phyloP scores from a whole-genome alignment of 2,329 filamentous ascomycete genomes.

The Sarocladium brachiariae region DNA sequence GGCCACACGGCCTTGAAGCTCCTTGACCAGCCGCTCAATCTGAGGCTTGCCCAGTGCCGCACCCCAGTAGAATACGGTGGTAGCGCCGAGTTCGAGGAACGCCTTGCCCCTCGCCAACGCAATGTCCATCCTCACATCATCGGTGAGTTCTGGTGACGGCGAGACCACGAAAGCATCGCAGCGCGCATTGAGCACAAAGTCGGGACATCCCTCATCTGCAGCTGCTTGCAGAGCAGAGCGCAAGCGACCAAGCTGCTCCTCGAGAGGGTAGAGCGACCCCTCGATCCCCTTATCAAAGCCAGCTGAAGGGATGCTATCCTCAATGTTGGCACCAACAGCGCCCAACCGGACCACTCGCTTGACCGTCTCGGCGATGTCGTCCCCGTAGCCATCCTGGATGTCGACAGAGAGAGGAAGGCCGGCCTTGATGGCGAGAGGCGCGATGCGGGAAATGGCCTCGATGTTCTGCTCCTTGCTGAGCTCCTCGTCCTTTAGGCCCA shows the following conservation, averaged over 20 bases:
- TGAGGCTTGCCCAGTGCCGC: slow-evolving; percentile 31
- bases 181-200: slow-evolving; percentile 52
- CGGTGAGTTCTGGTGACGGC: slow-evolving; percentile 19
- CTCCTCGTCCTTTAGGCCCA: slow-evolving; percentile 38
- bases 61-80: slow-evolving; percentile 58
- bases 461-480: slow-evolving; percentile 47
- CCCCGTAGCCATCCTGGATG: slow-evolving; percentile 54
- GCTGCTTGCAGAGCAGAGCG: slow-evolving; percentile 35
- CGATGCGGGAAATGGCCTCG: slow-evolving; percentile 36
- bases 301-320: slow-evolving; percentile 38
- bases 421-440: slow-evolving; percentile 30
- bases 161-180: slow-evolving; percentile 43
- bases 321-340: slow-evolving; percentile 52
- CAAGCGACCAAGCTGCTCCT: slow-evolving; percentile 43
- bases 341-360: slow-evolving; percentile 39
- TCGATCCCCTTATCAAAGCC: slow-evolving; percentile 26
- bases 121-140: slow-evolving; percentile 34
- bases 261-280: slow-evolving; percentile 28
- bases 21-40: slow-evolving; percentile 36
- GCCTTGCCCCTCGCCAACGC: slow-evolving; percentile 46
- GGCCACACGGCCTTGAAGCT: slow-evolving; percentile 42
- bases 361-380: slow-evolving; percentile 37
- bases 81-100: slow-evolving; percentile 52
- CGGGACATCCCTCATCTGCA: slow-evolving; percentile 38
- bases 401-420: slow-evolving; percentile 48